Evolutionary conservation across 2,329 filamentous ascomycete species (phyloP).

Genomic region (Metarhizium rileyi): DNA sequence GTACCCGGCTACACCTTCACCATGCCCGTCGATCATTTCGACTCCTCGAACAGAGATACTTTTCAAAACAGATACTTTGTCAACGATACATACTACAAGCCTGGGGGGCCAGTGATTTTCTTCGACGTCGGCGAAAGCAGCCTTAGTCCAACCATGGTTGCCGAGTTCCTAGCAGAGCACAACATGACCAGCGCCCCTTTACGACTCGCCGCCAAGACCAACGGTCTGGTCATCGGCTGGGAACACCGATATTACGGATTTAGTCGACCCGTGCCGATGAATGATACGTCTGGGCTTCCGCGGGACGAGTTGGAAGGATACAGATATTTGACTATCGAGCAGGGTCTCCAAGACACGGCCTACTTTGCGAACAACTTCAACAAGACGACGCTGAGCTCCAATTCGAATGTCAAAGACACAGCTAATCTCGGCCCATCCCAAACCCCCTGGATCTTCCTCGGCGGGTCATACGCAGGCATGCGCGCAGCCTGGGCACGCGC

Average conservation of each 20-base stretch:
- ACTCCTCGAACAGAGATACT: conserved; percentile 5
- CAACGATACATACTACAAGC: conserved; percentile 15
- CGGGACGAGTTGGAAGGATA: conserved; percentile 5
- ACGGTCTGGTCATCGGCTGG: conserved; percentile 14
- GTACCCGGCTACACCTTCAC: not conserved
- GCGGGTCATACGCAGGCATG: conserved; percentile 41
- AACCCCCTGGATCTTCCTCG: conserved; percentile 42
- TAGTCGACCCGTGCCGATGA: conserved; percentile 12
- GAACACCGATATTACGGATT: conserved; percentile 18
- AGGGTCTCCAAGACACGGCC: conserved; percentile 18
- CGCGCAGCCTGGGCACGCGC: conserved; percentile 37
- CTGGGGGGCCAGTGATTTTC: conserved; percentile 15
- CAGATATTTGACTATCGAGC: conserved; percentile 17
- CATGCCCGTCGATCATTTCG: not conserved
- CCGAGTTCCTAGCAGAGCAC: conserved; percentile 9
- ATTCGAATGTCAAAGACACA: conserved; percentile 20
- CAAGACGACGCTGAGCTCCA: conserved; percentile 30
- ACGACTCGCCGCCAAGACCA: conserved; percentile 12
- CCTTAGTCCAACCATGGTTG: conserved; percentile 3
- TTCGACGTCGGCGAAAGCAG: conserved; percentile 15
- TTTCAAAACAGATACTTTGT: conserved; percentile 15
- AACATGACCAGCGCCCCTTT: conserved; percentile 8
- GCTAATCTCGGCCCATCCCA: conserved; percentile 22
- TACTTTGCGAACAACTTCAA: conserved; percentile 20
- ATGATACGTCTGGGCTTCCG: conserved; percentile 8